Percentiles rank a stretch among this genome's conserved stretches.
phyloP scores from a whole-genome alignment of 805 yeast genomes.

The Tetrapisispora arboricola region DNA sequence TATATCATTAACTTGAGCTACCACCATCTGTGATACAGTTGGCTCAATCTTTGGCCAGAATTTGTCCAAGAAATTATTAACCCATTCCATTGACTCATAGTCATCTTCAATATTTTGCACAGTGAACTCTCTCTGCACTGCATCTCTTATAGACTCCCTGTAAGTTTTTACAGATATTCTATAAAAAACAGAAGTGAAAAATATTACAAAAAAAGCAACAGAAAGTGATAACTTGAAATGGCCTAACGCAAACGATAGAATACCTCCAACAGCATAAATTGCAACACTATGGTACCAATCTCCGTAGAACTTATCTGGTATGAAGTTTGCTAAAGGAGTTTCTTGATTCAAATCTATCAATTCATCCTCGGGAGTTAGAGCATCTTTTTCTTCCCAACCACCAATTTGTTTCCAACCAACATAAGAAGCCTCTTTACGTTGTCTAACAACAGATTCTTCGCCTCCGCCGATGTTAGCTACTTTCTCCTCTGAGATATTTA shows the following conservation, averaged over 20 bases:
- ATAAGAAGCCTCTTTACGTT: slow-evolving; percentile 42
- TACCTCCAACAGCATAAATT: slow-evolving; percentile 52
- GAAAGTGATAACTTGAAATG: slow-evolving; percentile 67
- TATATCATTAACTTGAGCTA: slow-evolving; percentile 76
- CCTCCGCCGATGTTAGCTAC: slow-evolving; percentile 14
- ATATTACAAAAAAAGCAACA: slow-evolving; percentile 64
- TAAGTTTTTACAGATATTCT: slow-evolving; percentile 77
- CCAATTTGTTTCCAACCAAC: slow-evolving; percentile 95
- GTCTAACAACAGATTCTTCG: slow-evolving; percentile 9
- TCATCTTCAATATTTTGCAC: slow-evolving; percentile 76
- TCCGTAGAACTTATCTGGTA: slow-evolving; percentile 73
- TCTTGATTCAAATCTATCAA: slow-evolving; percentile 60
- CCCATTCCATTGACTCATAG: slow-evolving; percentile 93
- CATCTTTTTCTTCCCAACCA: slow-evolving; percentile 67
- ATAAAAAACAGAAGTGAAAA: slow-evolving; percentile 57
- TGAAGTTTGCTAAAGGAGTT: slow-evolving; percentile 62
- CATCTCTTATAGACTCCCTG: slow-evolving; percentile 63
- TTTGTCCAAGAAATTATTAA: slow-evolving; percentile 77
- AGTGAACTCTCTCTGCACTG: slow-evolving; percentile 77
- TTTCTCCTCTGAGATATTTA: slow-evolving; percentile 14
- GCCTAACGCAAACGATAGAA: slow-evolving; percentile 72
- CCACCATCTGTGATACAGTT: slow-evolving; percentile 70
- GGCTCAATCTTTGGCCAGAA: slow-evolving; percentile 93
- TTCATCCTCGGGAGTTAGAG: slow-evolving; percentile 56
- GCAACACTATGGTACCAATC: slow-evolving; percentile 96